Evolutionary conservation across 1,139 yeast species (phyloP).

Genomic region (Protomyces arabidopsidicola): DNA sequence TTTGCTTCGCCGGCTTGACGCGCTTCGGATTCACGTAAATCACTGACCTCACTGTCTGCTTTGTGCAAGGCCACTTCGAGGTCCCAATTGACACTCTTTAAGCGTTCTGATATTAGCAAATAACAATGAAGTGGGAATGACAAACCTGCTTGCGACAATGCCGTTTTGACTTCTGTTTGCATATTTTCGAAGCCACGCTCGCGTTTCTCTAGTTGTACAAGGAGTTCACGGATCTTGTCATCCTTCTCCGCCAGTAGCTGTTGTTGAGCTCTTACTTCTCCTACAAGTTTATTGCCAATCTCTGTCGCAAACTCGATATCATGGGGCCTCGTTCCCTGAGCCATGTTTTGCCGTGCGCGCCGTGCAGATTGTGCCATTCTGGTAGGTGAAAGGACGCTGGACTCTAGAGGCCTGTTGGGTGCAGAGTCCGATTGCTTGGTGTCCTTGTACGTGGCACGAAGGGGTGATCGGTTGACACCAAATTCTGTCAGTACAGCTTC

Average conservation of each 20-base stretch:
- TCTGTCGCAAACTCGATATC: constrained; percentile 81
- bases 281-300: constrained; percentile 68
- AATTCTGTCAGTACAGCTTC: neutral
- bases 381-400: neutral
- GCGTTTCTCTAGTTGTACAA: constrained; percentile 46
- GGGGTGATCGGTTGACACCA: neutral
- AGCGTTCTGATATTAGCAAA: constrained; percentile 40
- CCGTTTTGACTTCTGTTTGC: constrained; percentile 39
- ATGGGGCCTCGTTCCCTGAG: constrained; percentile 35
- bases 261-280: constrained; percentile 72
- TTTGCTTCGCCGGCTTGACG: neutral
- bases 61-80: constrained; percentile 56
- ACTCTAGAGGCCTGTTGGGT: neutral
- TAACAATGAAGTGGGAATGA: neutral
- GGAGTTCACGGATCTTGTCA: constrained; percentile 45
- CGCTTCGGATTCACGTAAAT: constrained; percentile 20
- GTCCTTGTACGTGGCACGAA: neutral
- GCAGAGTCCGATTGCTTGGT: neutral
- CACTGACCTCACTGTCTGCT: constrained; percentile 42
- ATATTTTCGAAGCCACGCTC: constrained; percentile 42
- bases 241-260: constrained; percentile 47
- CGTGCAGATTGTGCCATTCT: neutral
- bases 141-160: constrained; percentile 42
- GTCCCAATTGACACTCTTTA: constrained; percentile 75
- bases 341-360: neutral